Conservation (phyloP, 1,284 basidiomycete species). For the Polyporus tsugae region DNA sequence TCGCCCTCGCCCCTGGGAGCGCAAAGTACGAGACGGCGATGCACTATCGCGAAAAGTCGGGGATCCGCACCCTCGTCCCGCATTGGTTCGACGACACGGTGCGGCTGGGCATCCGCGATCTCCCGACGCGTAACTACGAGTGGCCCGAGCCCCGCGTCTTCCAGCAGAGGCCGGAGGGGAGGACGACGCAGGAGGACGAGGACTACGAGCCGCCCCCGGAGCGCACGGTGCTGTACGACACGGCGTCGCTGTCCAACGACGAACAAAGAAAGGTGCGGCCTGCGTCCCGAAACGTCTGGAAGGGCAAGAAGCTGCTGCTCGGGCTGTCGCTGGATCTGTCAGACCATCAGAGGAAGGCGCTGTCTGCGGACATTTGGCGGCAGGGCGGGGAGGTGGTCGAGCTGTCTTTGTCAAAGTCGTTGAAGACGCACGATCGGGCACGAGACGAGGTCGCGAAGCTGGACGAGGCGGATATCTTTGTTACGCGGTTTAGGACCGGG, state of each 20-base stretch:
- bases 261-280: constrained; percentile 32
- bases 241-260: constrained; percentile 39
- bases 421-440: constrained; percentile 44
- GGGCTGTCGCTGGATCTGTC: constrained; percentile 62
- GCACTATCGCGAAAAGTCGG: constrained; percentile 59
- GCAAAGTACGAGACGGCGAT: constrained; percentile 72
- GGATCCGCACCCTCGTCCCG: constrained; percentile 72
- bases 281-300: constrained; percentile 49
- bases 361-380: constrained; percentile 64
- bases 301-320: constrained; percentile 65
- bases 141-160: constrained; percentile 76
- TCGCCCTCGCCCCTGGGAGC: constrained; percentile 60
- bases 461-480: constrained; percentile 67
- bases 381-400: constrained; percentile 64
- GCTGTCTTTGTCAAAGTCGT: constrained; percentile 36
- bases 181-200: constrained; percentile 36
- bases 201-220: constrained; percentile 45
- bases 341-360: constrained; percentile 55
- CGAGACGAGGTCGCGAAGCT: constrained; percentile 49
- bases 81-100: constrained; percentile 89
- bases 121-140: constrained; percentile 69
- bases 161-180: constrained; percentile 36
- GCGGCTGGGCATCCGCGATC: constrained; percentile 61
- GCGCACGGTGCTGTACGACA: constrained; percentile 55
- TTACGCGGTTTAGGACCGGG: constrained; percentile 75